phyloP scores from a whole-genome alignment of 192 early-diverging fungal genomes.

The Entomortierella lignicola region DNA sequence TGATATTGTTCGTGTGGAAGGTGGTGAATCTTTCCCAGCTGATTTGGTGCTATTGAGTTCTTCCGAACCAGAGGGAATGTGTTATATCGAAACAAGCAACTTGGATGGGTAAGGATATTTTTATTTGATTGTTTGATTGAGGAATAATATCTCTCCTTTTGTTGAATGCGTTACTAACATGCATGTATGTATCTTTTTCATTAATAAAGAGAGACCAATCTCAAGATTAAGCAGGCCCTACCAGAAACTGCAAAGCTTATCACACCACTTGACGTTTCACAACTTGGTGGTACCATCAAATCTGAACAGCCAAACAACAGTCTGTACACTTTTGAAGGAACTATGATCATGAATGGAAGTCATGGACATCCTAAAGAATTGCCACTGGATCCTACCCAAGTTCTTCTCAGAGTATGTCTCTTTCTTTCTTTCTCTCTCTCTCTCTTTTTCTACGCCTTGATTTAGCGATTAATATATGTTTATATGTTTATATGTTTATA shows the following conservation, averaged over 20 bases:
- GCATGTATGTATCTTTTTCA: not conserved
- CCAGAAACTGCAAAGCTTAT: slow-evolving; percentile 84
- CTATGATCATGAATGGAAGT: slow-evolving; percentile 66
- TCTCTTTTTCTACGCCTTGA: too few relatives aligned
- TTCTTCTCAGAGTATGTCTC: slow-evolving; percentile 79
- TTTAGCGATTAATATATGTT: too few relatives aligned
- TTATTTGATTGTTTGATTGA: not conserved
- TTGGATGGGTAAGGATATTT: slow-evolving; percentile 80
- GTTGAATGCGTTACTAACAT: too few relatives aligned
- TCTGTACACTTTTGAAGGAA: slow-evolving; percentile 96
- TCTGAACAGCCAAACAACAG: slow-evolving; percentile 96
- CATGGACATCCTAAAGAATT: slow-evolving; percentile 69
- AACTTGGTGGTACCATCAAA: slow-evolving; percentile 78
- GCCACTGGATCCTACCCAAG: slow-evolving; percentile 89
- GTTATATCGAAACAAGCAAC: slow-evolving; percentile 98
- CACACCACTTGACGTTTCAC: slow-evolving; percentile 74
- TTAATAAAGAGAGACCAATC: slow-evolving; percentile 86
- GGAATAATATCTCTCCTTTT: too few relatives aligned
- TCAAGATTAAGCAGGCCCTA: slow-evolving; percentile 96
- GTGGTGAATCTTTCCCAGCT: slow-evolving; percentile 90
- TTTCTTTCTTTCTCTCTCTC: not conserved
- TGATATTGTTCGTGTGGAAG: slow-evolving; percentile 92
- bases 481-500: too few relatives aligned
- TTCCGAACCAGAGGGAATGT: slow-evolving; percentile 94
- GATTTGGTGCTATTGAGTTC: slow-evolving; percentile 92